Evolutionary conservation across 1,284 basidiomycete species (phyloP).

Genomic region (Papiliotrema flavescens): DNA sequence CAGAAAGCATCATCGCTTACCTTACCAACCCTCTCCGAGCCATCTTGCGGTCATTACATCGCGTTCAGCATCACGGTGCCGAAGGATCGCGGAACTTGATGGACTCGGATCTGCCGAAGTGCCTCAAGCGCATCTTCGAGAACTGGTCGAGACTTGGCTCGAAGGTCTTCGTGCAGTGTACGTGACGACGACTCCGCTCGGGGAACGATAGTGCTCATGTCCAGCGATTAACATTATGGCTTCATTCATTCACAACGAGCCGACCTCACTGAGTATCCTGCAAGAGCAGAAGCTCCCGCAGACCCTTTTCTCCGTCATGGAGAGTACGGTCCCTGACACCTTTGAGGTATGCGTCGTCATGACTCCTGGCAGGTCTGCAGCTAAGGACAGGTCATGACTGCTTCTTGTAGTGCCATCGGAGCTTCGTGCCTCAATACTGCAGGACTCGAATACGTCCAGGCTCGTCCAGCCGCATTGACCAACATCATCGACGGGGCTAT

Average conservation of each 20-base stretch:
- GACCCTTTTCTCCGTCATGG: constrained; percentile 79
- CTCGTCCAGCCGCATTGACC: constrained; percentile 73
- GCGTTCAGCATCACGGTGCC: constrained; percentile 92
- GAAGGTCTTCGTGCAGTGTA: constrained; percentile 77
- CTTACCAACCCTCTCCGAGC: constrained; percentile 63
- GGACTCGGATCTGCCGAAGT: constrained; percentile 81
- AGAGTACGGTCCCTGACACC: constrained; percentile 76
- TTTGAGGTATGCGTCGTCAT: constrained; percentile 63
- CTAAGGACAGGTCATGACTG: constrained; percentile 68
- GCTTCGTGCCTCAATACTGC: constrained; percentile 91
- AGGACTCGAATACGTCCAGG: constrained; percentile 77
- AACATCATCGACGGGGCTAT: constrained; percentile 80
- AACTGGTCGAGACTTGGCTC: constrained; percentile 80
- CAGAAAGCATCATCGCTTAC: constrained; percentile 24
- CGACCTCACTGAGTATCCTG: constrained; percentile 85
- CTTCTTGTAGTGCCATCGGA: constrained; percentile 93
- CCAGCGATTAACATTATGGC: constrained; percentile 96
- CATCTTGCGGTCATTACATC: constrained; percentile 86
- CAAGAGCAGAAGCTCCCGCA: constrained; percentile 91
- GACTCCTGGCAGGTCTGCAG: constrained; percentile 1
- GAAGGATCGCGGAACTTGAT: constrained; percentile 94
- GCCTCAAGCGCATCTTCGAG: constrained; percentile 83
- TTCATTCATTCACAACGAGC: constrained; percentile 98
- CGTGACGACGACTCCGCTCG: constrained; percentile 10
- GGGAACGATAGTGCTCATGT: constrained; percentile 3